Base-by-base conservation (phyloP, 176 grass and related monocot species). In the Stipa capillata region DNA sequence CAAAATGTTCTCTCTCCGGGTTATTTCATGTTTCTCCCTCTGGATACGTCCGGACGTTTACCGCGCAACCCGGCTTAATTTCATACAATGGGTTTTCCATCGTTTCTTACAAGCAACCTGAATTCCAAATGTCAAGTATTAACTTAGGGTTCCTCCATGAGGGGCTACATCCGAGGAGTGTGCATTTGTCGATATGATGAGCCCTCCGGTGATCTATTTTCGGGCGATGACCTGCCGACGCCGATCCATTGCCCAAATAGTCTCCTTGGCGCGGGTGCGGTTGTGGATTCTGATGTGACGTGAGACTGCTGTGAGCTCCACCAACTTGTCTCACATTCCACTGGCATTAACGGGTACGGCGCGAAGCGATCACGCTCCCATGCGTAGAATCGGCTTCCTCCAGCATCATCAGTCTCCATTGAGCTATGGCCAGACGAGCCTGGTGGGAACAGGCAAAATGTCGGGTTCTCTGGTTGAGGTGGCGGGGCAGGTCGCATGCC, bases 121-220 rank as follows among this genome's bases (percentile, higher is more conserved):
- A 37, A 54, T 77, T 77, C 37, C 23, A 76, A 76, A 76, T 39
- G 40, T 31, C 6, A 66, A 70, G 72, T 57, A 25, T 24, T 65
- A 81, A 77, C 45, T 77, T 79, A 51, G 45, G 59, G 8, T 82
- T n/a, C 65, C n/a, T 20, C 49, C 16, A 41, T 2, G 13, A 68
- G 18, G 62, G 72, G 64, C 82, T 88, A 88, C 90, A 92, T 92
- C 40, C 86, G 79, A 79, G 90, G 86, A 58, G 79, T 56, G 73
- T 88, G 90, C 79, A 75, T 76, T 56, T 88, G 83, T 40, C 83
- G 90, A 79, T 83, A 58, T 2, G 55, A 27, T 24, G 55, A 58
- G 55, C 16, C 7, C 12, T 58, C 55, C 16, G 55, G 21, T 29
- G 24, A 58, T 58, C 55, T 58, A 16, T 31, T 58, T 15, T 58